Base-by-base conservation (phyloP, 352 stramenopile genomes). In the Phytophthora pinifolia region DNA sequence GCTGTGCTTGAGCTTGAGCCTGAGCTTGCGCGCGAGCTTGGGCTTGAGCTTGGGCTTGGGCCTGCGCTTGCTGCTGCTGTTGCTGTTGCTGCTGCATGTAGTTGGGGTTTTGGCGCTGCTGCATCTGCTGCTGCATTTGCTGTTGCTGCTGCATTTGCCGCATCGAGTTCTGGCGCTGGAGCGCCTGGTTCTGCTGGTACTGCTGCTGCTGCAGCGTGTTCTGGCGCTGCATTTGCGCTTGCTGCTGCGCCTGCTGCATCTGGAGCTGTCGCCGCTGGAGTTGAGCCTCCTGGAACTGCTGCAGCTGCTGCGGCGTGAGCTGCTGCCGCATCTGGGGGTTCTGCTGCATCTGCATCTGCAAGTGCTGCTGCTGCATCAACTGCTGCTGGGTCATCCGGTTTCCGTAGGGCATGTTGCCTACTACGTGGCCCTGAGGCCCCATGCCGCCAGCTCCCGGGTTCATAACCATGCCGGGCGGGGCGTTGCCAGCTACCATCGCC, bases 321-420 rank as follows among this genome's bases (percentile, higher is more conserved):
- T 91, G 79, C 58, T 92, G 82, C 1, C 79, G 76, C 70, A 89
- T 86, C 48, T 91, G 80, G 8, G 79, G 79, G 49, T 92, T 92
- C 46, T 88, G 68, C 37, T 79, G 79, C 79, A 90, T 90, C 55
- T 89, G 79, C 72, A 88, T 88, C 39, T 92, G 82, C 59, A 86
- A 49, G 50, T 88, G 81, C 39, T 90, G 79, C 54, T 89, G 79
- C 58, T 87, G 76, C 58, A 86, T 67, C 25, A 91, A 56, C 49
- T 92, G 79, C 53, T 92, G 81, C 60, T 90, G 85, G 4, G 78
- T 92, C 79, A 94, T 88, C 20, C 84, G 80, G 25, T 76, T 82
- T 22, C 59, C 73, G 39, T 92, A 89, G 9, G 68, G 79, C 76
- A 90, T 88, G 42, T 86, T 88, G 12, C 73, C 79, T 56, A 81